These are phyloP conservation scores for Leucosporidium scottii DNA, from an alignment of 768 basidiomycete genomes.

Conservation along the genomic window DNA sequence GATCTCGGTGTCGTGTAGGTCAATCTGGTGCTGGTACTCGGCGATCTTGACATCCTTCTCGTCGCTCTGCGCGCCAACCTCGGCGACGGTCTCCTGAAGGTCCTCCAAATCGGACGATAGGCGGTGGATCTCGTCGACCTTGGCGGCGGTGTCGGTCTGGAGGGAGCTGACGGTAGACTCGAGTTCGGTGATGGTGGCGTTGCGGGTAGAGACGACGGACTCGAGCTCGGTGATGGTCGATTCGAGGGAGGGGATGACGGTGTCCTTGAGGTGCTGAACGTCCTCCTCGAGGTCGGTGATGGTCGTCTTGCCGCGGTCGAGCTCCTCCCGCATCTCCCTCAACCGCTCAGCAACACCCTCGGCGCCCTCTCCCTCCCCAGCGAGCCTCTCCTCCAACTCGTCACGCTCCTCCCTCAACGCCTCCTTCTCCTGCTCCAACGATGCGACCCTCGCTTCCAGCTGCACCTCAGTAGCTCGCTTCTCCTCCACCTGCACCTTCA, in stretches of 20 bases:
- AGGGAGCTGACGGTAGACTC: background rate
- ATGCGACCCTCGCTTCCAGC: background rate
- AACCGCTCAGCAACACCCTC: background rate
- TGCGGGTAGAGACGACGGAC: too few relatives aligned
- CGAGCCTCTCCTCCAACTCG: background rate
- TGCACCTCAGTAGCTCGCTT: slow-evolving; percentile 3
- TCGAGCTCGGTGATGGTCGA: too few relatives aligned
- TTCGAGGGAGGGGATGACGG: too few relatives aligned
- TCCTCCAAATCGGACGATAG: slow-evolving; percentile 12
- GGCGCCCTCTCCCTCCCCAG: slow-evolving; percentile 3
- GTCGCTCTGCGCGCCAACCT: background rate
- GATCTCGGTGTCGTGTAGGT: slow-evolving; percentile 6
- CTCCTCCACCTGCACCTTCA: slow-evolving; percentile 11
- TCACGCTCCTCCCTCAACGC: slow-evolving; percentile 7
- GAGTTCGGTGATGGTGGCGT: too few relatives aligned
- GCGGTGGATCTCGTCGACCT: background rate
- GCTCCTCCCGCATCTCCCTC: background rate
- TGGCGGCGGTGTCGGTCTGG: background rate
- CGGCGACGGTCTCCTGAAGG: background rate
- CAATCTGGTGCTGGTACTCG: slow-evolving; percentile 21
- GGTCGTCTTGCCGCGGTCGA: background rate
- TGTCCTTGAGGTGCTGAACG: too few relatives aligned
- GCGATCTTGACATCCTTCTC: slow-evolving; percentile 13
- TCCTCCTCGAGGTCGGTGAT: too few relatives aligned
- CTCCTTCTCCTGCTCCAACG: background rate